phyloP scores from a whole-genome alignment of 2,329 filamentous ascomycete species.

The Ilyonectria sp. region DNA sequence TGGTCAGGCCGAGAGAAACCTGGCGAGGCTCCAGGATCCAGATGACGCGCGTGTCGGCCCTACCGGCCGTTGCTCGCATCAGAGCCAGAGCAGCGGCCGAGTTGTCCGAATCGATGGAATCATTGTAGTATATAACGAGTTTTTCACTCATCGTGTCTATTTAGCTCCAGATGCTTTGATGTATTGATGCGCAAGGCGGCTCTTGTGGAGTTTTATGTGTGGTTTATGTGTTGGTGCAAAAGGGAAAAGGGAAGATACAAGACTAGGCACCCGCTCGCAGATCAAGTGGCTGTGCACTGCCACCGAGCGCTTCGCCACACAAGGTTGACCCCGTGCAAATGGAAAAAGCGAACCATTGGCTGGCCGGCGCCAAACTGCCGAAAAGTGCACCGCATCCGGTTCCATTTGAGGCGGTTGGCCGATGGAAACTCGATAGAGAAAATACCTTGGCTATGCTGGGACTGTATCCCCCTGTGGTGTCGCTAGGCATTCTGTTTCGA shows the following conservation, averaged over 20 bases:
- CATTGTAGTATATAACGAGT: slow-evolving; percentile 47
- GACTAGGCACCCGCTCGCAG: background rate
- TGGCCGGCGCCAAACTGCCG: background rate
- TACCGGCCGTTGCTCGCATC: slow-evolving; percentile 29
- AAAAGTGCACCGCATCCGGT: background rate
- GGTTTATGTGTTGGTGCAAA: background rate
- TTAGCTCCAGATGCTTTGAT: background rate
- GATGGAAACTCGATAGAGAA: background rate
- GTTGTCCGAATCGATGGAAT: slow-evolving; percentile 48
- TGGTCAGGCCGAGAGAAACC: slow-evolving; percentile 39
- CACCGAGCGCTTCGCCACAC: background rate
- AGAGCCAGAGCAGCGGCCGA: slow-evolving; percentile 43
- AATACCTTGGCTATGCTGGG: background rate
- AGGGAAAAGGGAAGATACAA: background rate
- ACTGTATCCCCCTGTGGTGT: too few relatives aligned
- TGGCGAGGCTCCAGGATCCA: slow-evolving; percentile 48
- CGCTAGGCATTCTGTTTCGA: too few relatives aligned
- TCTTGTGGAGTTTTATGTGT: background rate
- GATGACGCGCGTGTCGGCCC: slow-evolving; percentile 33
- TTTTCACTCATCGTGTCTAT: slow-evolving; percentile 34
- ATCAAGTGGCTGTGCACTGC: background rate
- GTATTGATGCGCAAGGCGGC: background rate
- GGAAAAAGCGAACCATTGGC: background rate
- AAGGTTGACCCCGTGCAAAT: background rate
- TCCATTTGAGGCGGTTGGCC: background rate